Base-by-base conservation (phyloP, 2,329 filamentous ascomycete genomes). In the Leptographium lundbergii region DNA sequence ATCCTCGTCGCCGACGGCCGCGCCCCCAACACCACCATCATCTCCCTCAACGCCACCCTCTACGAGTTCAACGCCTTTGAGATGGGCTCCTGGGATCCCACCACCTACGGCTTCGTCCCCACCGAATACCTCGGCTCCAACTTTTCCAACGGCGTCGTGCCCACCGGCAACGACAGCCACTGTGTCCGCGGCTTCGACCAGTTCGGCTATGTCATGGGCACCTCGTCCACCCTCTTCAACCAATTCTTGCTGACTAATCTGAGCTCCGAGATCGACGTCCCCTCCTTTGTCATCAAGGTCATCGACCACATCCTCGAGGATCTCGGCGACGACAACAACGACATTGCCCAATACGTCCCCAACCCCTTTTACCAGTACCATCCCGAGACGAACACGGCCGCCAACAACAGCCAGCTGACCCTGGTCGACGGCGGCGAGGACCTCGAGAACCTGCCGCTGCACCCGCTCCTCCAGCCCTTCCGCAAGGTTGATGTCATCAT, bases 111-210 rank as follows among this genome's bases (percentile, higher is more conserved):
- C 45, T 88, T 87, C 66, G 80, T 75, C 11, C 79, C 77, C 4
- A 81, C 80, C 1, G 69, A 74, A 59, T 87, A 82, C 67, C 74
- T 86, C 29, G 85, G 81, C 32, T 82, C 82, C 55, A 74, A 77
- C 61, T 79, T 87, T 61, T 71, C 71, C 62, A 72, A 73, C 56
- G 85, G 84, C 63, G 73, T 59, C 34, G 70, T 94, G 24, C 73
- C 80, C 0, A 68, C 74, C 13, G 69, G 77, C 51, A 68, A 74
- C n/a, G 69, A 77, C 59, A 78, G 80, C 52, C 45, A 57, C 52
- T 96, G 91, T 67, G 79, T 95, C 19, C 76, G 80, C 9, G 91
- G 91, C 1, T 91, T 91, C 63, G 91, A 96, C 71, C 91, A 91
- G 65, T 81, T 81, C 27, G 89, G 89, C 7, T 96, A 82, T 67